These are phyloP conservation scores for Xylaria hypoxylon DNA, from an alignment of 2,329 filamentous ascomycete genomes.

Conservation along the genomic window DNA sequence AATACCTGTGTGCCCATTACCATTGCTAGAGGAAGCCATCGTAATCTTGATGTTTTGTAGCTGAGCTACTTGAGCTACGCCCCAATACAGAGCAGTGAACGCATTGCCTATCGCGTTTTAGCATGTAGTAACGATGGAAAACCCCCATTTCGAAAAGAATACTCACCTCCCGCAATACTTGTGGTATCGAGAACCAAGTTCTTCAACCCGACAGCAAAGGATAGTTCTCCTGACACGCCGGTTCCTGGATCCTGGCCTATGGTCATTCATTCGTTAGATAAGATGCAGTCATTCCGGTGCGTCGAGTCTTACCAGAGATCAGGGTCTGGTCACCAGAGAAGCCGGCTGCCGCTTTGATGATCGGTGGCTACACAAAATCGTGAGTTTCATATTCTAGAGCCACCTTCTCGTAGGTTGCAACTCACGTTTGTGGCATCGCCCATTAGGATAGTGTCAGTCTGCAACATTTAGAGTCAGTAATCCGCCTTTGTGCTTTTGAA, in stretches of 20 bases:
- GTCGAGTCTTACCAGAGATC: constrained; percentile 48
- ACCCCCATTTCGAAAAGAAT: not conserved
- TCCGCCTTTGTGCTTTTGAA: not conserved
- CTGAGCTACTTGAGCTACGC: constrained; percentile 58
- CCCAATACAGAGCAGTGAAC: constrained; percentile 58
- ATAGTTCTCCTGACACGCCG: constrained; percentile 52
- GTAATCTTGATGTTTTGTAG: constrained; percentile 58
- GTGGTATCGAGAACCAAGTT: constrained; percentile 59
- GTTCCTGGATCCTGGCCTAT: constrained; percentile 54
- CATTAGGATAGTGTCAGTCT: constrained; percentile 58
- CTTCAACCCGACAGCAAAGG: constrained; percentile 58
- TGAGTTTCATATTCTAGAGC: constrained; percentile 14
- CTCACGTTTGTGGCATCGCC: constrained; percentile 58
- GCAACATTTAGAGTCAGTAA: constrained; percentile 16
- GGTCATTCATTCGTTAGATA: constrained; percentile 31
- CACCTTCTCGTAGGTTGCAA: not conserved
- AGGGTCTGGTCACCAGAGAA: constrained; percentile 52
- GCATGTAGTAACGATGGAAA: constrained; percentile 1
- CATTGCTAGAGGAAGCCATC: constrained; percentile 54
- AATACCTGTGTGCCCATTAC: constrained; percentile 57
- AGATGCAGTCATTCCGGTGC: not conserved
- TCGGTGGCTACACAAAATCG: constrained; percentile 52
- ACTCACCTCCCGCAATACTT: constrained; percentile 50
- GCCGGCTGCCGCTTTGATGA: constrained; percentile 55
- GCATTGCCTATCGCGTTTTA: constrained; percentile 44